These are phyloP conservation scores for Stephanodiscus triporus DNA, from an alignment of 108 stramenopile species.

Conservation along the genomic window DNA sequence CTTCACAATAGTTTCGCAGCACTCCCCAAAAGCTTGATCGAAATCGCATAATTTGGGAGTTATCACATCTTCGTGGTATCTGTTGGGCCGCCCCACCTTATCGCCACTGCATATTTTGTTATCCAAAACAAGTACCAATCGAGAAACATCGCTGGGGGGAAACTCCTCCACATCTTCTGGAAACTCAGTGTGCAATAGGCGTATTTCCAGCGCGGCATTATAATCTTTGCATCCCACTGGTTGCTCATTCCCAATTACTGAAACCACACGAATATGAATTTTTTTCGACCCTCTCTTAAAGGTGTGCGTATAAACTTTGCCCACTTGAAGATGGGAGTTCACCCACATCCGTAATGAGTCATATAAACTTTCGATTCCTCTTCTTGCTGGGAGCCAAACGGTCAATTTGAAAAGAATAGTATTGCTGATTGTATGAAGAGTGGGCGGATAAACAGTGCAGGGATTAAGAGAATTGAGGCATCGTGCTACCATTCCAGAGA, in stretches of 20 bases:
- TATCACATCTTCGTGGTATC: constrained; percentile 20
- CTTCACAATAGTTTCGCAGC: constrained; percentile 34
- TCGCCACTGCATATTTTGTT: constrained; percentile 11
- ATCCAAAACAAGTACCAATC: constrained; percentile 33
- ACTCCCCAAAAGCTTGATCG: constrained; percentile 34
- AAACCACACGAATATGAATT: constrained; percentile 29
- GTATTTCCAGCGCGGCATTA: constrained; percentile 39
- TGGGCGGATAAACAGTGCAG: constrained; percentile 1
- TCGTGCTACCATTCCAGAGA: constrained; percentile 28
- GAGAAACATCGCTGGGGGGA: constrained; percentile 21
- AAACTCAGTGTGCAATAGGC: constrained; percentile 21
- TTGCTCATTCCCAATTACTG: constrained; percentile 47
- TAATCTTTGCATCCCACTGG: constrained; percentile 25
- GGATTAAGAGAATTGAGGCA: constrained; percentile 11
- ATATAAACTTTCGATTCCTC: constrained; percentile 13
- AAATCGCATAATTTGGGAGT: constrained; percentile 17
- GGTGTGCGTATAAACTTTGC: constrained; percentile 7
- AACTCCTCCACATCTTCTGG: constrained; percentile 20
- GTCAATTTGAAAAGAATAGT: constrained; percentile 40
- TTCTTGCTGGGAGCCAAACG: constrained; percentile 31
- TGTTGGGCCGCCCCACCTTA: constrained; percentile 21
- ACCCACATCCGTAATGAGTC: constrained; percentile 45
- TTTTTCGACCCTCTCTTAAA: constrained; percentile 14
- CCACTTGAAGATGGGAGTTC: constrained; percentile 30
- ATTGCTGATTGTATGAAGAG: constrained; percentile 18